phyloP scores from a whole-genome alignment of 2,329 filamentous ascomycete genomes.

The Sporothrix brunneoviolacea region DNA sequence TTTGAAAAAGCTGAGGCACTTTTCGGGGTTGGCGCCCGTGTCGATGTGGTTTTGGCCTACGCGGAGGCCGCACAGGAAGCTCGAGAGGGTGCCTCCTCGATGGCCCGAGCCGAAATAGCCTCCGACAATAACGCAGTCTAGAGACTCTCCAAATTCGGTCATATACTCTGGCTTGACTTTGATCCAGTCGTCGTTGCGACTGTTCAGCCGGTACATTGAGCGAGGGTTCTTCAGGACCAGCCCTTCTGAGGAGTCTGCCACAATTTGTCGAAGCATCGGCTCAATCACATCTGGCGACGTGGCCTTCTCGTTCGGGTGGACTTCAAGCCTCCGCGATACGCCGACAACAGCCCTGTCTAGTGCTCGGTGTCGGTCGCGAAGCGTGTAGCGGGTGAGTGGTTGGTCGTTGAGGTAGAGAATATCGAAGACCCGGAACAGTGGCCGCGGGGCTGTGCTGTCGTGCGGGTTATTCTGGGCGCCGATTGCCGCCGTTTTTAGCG shows the following conservation, averaged over 20 bases:
- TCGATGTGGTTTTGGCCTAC: conserved; percentile 62
- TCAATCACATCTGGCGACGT: conserved; percentile 68
- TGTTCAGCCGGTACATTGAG: conserved; percentile 79
- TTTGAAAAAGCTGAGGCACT: conserved; percentile 92
- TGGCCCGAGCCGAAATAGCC: conserved; percentile 88
- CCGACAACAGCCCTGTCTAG: conserved; percentile 64
- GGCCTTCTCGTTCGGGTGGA: conserved; percentile 66
- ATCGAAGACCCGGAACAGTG: conserved; percentile 82
- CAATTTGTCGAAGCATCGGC: conserved; percentile 68
- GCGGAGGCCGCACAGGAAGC: conserved; percentile 82
- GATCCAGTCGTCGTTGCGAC: conserved; percentile 92
- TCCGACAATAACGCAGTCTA: conserved; percentile 84
- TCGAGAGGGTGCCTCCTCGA: conserved; percentile 75
- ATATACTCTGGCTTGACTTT: conserved; percentile 99
- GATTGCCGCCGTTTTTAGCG: conserved; percentile 83
- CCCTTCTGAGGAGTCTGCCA: conserved; percentile 82
- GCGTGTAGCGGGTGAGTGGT: conserved; percentile 71
- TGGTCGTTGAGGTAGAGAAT: conserved; percentile 81
- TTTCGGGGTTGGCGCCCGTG: conserved; percentile 56
- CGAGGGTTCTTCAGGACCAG: conserved; percentile 89
- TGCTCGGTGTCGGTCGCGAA: conserved; percentile 72
- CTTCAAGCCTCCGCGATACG: conserved; percentile 71
- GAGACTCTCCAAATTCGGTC: conserved; percentile 87
- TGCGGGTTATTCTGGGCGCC: conserved; percentile 70
- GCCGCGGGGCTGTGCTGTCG: conserved; percentile 57